These are phyloP conservation scores for Cryptosporidium ubiquitum DNA, from an alignment of 169 alveolate species.

Conservation along the genomic window DNA sequence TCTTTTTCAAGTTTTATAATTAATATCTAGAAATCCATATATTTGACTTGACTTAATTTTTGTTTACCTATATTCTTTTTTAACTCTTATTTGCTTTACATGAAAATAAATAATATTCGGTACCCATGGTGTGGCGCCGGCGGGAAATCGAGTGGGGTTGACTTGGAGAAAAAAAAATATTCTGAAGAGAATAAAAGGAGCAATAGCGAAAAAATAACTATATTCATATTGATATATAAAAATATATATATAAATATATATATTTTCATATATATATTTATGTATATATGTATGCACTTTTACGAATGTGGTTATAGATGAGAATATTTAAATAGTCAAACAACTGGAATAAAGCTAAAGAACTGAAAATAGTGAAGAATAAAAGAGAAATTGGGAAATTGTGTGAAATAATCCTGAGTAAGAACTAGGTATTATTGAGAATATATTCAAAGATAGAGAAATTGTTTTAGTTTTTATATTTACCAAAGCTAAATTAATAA, in stretches of 20 bases:
- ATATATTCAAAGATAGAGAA: too few species aligned
- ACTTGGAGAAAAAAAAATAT: neutral
- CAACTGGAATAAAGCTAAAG: neutral
- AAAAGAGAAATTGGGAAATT: too few species aligned
- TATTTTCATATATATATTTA: too few species aligned
- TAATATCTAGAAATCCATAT: neutral
- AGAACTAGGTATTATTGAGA: too few species aligned
- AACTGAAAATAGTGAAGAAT: too few species aligned
- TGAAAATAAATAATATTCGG: neutral
- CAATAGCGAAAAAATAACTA: neutral
- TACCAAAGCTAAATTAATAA: too few species aligned
- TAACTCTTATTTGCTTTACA: neutral
- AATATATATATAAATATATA: too few species aligned
- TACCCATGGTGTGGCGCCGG: constrained; percentile 23
- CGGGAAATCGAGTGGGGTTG: constrained; percentile 18
- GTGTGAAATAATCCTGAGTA: neutral
- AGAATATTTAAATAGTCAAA: too few species aligned
- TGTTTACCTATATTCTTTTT: neutral
- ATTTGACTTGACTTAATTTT: neutral
- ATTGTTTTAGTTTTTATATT: too few species aligned
- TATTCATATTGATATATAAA: neutral
- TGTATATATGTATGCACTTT: neutral
- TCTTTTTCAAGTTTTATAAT: too few species aligned
- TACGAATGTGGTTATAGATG: neutral
- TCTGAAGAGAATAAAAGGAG: neutral